A percentile compares a stretch with the other conserved stretches of the same genome.
These are phyloP conservation scores for Clonostachys solani DNA, from an alignment of 2,329 filamentous ascomycete species.

Conservation along the genomic window DNA sequence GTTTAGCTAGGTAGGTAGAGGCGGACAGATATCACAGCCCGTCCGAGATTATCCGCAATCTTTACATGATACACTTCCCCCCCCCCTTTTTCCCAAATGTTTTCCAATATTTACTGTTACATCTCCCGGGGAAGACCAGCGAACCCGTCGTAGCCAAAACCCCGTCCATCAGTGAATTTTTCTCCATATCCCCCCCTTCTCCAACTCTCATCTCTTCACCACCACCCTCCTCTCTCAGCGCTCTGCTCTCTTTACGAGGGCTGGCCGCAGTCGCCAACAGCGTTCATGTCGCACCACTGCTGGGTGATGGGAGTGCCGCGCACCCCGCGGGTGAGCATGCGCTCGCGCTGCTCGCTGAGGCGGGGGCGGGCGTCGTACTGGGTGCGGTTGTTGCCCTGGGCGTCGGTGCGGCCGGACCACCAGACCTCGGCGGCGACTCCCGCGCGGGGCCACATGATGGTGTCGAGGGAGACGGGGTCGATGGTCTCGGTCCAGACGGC, in stretches of 20 bases:
- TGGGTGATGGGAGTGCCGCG: constrained; percentile 63
- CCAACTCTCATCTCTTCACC: too few relatives aligned
- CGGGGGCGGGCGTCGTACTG: constrained; percentile 67
- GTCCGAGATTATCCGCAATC: too few relatives aligned
- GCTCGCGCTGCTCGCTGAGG: constrained; percentile 71
- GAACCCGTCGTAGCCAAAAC: neutral
- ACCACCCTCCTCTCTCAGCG: too few relatives aligned
- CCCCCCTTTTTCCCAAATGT: too few relatives aligned
- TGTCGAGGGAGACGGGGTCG: constrained; percentile 71
- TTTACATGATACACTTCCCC: too few relatives aligned
- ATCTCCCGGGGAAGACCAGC: neutral
- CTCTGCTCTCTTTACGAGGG: constrained; percentile 2
- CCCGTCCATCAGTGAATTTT: neutral
- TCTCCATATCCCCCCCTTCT: too few relatives aligned
- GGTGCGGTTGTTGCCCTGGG: constrained; percentile 62
- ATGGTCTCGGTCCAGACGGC: constrained; percentile 80
- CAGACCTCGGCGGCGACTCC: constrained; percentile 73
- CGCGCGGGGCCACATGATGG: constrained; percentile 73
- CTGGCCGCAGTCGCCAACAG: neutral
- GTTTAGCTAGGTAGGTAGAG: too few relatives aligned
- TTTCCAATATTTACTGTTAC: too few relatives aligned
- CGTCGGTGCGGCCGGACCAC: constrained; percentile 71
- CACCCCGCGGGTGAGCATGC: constrained; percentile 66
- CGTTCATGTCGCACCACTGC: constrained; percentile 62
- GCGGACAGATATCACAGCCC: too few relatives aligned